These are phyloP conservation scores for Rosellinia necatrix DNA, from an alignment of 2,329 filamentous ascomycete species.

Conservation along the genomic window DNA sequence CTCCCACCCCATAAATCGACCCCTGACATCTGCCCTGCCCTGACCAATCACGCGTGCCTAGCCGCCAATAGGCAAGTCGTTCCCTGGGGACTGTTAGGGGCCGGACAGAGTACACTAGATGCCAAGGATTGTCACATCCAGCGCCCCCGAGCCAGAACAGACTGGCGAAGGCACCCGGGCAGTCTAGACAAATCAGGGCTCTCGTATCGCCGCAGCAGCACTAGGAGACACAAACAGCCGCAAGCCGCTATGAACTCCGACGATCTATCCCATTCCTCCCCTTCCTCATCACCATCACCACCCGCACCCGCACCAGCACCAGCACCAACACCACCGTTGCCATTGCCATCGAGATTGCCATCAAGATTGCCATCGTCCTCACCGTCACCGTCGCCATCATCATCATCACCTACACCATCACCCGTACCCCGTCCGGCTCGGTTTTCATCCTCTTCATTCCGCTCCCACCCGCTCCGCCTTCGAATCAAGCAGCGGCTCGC, in stretches of 20 bases:
- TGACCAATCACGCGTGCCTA: too few relatives aligned
- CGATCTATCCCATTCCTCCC: conserved; percentile 29
- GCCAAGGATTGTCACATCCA: conserved; percentile 12
- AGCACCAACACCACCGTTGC: conserved; percentile 23
- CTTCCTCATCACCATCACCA: conserved; percentile 31
- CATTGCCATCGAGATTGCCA: too few relatives aligned
- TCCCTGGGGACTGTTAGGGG: neutral
- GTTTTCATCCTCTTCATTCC: conserved; percentile 14
- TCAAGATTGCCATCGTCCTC: too few relatives aligned
- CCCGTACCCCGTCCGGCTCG: conserved; percentile 22
- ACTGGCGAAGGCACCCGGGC: neutral
- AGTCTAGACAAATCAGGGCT: neutral
- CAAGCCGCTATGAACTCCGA: conserved; percentile 29
- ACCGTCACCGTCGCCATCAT: conserved; percentile 28
- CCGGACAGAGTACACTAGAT: conserved; percentile 3
- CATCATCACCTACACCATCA: conserved; percentile 29
- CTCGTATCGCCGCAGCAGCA: conserved; percentile 18
- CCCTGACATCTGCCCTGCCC: conserved; percentile 11
- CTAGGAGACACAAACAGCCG: conserved; percentile 21
- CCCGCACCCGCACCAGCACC: conserved; percentile 15
- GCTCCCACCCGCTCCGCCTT: conserved; percentile 33
- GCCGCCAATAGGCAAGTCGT: conserved; percentile 12
- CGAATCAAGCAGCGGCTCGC: conserved; percentile 41
- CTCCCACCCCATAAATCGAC: neutral
- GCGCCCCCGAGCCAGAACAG: neutral